phyloP scores from a whole-genome alignment of 805 yeast genomes.

The Phaffomyces antillensis region DNA sequence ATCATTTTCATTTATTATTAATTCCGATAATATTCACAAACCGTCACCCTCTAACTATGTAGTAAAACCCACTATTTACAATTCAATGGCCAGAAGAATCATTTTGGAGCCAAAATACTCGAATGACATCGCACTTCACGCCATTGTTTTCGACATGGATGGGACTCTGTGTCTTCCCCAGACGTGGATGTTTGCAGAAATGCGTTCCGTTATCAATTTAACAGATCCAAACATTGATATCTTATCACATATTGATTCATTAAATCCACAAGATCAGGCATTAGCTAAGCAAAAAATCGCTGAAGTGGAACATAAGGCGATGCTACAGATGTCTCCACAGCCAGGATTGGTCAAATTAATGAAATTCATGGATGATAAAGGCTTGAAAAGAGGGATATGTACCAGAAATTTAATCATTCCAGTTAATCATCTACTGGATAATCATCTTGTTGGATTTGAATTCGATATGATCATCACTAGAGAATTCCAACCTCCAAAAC shows the following conservation, averaged over 20 bases:
- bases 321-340: conserved; percentile 43
- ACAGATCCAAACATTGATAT: conserved; percentile 41
- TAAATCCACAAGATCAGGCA: conserved; percentile 32
- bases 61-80: no score
- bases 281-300: conserved; percentile 41
- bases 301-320: conserved; percentile 53
- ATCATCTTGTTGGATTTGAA: conserved; percentile 33
- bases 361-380: conserved; percentile 4
- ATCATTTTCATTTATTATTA: neutral
- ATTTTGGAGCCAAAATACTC: conserved; percentile 16
- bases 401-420: conserved; percentile 53
- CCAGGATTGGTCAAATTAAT: conserved; percentile 14
- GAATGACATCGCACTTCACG: conserved; percentile 33
- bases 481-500: conserved; percentile 61
- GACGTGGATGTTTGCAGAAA: conserved; percentile 47
- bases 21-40: neutral
- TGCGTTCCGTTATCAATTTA: conserved; percentile 54
- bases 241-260: conserved; percentile 39
- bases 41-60: neutral
- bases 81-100: conserved; percentile 15
- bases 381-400: conserved; percentile 47
- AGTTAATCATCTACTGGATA: conserved; percentile 42
- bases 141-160: conserved; percentile 72
- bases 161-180: conserved; percentile 69
- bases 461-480: conserved; percentile 55